Evolutionary conservation across 2,329 filamentous ascomycete genomes (phyloP).

Genomic region (Venturia aucupariae): DNA sequence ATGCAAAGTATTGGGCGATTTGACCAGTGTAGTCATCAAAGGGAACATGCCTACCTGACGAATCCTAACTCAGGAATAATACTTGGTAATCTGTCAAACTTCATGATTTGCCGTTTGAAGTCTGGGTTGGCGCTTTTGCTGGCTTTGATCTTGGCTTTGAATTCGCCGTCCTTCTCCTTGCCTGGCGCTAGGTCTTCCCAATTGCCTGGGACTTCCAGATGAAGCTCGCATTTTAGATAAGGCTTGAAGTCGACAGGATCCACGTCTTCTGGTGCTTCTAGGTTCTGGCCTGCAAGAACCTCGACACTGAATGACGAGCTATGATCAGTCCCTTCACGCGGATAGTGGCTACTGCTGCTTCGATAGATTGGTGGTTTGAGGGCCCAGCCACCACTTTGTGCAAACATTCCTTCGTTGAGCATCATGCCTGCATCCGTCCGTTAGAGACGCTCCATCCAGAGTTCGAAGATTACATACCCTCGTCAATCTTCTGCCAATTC

Average conservation of each 20-base stretch:
- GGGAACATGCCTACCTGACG: conserved; percentile 29
- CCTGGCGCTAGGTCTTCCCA: conserved; percentile 19
- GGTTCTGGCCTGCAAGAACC: conserved; percentile 67
- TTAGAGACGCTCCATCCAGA: background rate
- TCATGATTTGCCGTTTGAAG: conserved; percentile 35
- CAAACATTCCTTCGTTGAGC: conserved; percentile 91
- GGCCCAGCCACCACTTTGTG: conserved; percentile 71
- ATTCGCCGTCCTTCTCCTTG: conserved; percentile 44
- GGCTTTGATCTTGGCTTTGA: conserved; percentile 37
- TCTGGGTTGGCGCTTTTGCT: conserved; percentile 35
- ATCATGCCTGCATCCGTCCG: conserved; percentile 59
- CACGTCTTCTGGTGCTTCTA: conserved; percentile 49
- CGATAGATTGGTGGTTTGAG: conserved; percentile 73
- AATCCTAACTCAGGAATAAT: conserved; percentile 40
- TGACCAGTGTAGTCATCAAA: background rate
- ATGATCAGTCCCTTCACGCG: conserved; percentile 37
- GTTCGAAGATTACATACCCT: conserved; percentile 25
- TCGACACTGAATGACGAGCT: conserved; percentile 48
- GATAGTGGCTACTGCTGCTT: conserved; percentile 18
- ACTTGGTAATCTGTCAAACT: conserved; percentile 33
- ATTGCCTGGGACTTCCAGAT: conserved; percentile 52
- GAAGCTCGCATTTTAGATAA: conserved; percentile 69
- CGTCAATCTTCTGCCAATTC: conserved; percentile 88
- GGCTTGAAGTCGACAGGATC: conserved; percentile 56
- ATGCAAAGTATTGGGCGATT: background rate